Conservation (phyloP, 2,329 filamentous ascomycete genomes). For the Leptoxyphium fumago region DNA sequence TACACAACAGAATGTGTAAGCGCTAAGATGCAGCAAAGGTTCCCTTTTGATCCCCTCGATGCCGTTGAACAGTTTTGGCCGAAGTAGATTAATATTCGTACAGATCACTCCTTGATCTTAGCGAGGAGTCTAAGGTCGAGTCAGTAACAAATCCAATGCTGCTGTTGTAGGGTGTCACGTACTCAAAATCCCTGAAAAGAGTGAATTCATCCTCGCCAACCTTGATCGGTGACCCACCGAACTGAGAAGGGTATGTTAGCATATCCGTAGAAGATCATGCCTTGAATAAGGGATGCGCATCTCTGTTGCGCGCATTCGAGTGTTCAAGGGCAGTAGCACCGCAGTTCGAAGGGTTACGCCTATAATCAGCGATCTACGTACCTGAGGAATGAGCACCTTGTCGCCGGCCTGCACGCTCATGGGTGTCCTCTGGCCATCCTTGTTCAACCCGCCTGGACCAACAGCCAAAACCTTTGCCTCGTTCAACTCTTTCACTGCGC, state of each 20-base stretch:
- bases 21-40: neutral
- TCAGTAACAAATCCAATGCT: constrained; percentile 8
- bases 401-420: constrained; percentile 76
- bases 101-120: constrained; percentile 89
- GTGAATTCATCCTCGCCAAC: constrained; percentile 93
- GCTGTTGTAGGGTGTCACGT: constrained; percentile 33
- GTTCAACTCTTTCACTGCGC: constrained; percentile 93
- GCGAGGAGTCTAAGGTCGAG: constrained; percentile 59
- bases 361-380: constrained; percentile 31
- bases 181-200: constrained; percentile 97
- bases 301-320: no score
- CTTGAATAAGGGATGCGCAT: neutral
- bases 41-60: neutral
- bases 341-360: neutral
- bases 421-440: constrained; percentile 73
- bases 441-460: constrained; percentile 75
- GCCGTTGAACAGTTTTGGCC: neutral
- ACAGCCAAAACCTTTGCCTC: constrained; percentile 94
- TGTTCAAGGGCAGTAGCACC: no score
- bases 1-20: neutral
- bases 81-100: no score
- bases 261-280: neutral
- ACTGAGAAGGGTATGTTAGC: constrained; percentile 39
- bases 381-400: constrained; percentile 89
- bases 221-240: constrained; percentile 87